Evolutionary conservation across 2,329 filamentous ascomycete species (phyloP).

Genomic region (Pseudogymnoascus sp.): DNA sequence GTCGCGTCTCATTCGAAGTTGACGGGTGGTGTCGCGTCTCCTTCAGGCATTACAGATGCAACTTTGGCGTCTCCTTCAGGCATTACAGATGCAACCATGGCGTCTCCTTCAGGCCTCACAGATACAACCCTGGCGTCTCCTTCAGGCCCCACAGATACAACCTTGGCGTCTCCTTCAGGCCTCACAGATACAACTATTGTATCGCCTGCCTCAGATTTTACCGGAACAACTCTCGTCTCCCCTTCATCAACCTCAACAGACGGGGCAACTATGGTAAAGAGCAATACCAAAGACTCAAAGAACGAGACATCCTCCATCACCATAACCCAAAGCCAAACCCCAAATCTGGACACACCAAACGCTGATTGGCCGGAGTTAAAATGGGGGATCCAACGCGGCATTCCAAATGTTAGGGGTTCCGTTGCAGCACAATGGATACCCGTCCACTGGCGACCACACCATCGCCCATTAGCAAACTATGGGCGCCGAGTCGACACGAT

Average conservation of each 20-base stretch:
- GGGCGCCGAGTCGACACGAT: slow-evolving; percentile 34
- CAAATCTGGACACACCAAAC: background rate
- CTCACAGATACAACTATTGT: background rate
- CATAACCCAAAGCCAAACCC: background rate
- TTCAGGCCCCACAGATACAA: background rate
- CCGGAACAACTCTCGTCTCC: background rate
- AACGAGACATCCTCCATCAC: background rate
- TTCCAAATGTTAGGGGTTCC: slow-evolving; percentile 31
- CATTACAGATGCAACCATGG: no score
- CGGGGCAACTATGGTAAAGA: background rate
- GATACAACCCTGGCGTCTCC: background rate
- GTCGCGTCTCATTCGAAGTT: no score
- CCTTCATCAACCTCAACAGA: background rate
- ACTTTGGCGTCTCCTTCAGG: no score
- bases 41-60: background rate
- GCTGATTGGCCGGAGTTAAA: background rate
- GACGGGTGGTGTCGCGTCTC: background rate
- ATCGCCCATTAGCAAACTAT: slow-evolving; percentile 33
- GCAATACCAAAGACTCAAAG: background rate
- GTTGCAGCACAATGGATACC: slow-evolving; percentile 34
- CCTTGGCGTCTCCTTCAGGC: background rate
- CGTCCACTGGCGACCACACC: slow-evolving; percentile 27
- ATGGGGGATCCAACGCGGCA: slow-evolving; percentile 7
- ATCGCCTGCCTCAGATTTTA: background rate
- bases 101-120: no score